Evolutionary conservation across 306 rosid genomes (phyloP).

Genomic region (Betula pendula): DNA sequence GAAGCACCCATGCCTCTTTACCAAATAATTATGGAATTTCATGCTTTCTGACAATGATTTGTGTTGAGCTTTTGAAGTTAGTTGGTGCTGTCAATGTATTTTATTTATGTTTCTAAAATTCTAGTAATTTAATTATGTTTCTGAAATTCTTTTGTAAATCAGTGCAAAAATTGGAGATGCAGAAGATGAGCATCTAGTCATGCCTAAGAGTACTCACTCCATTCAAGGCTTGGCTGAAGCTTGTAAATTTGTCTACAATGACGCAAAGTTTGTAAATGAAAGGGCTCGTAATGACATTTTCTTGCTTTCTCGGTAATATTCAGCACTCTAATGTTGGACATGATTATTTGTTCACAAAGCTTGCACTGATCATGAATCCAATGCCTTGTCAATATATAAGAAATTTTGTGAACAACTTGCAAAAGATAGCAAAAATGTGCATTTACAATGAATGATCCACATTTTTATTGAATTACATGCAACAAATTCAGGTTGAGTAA

Average conservation of each 20-base stretch:
- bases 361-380: conserved; percentile 6
- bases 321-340: conserved; percentile 21
- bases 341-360: conserved; percentile 20
- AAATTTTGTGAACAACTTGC: background rate
- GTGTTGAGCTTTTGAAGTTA: background rate
- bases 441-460: background rate
- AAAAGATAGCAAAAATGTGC: background rate
- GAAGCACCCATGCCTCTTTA: conserved; percentile 4
- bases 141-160: conserved; percentile 33
- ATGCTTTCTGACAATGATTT: conserved; percentile 15
- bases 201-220: conserved; percentile 30
- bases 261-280: conserved; percentile 76
- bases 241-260: conserved; percentile 69
- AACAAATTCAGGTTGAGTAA: background rate
- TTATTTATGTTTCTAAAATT: conserved; percentile 26
- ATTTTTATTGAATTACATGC: background rate
- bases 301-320: conserved; percentile 78
- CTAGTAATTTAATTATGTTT: conserved; percentile 15
- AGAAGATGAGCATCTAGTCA: conserved; percentile 35
- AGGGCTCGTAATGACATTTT: conserved; percentile 70
- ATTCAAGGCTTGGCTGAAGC: conserved; percentile 68
- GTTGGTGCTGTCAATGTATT: background rate
- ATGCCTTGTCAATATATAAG: background rate
- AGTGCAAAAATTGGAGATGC: conserved; percentile 52
- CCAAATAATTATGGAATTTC: background rate